Conservation (phyloP, 192 early-diverging fungal genomes). For the Pilobolus umbonatus region DNA sequence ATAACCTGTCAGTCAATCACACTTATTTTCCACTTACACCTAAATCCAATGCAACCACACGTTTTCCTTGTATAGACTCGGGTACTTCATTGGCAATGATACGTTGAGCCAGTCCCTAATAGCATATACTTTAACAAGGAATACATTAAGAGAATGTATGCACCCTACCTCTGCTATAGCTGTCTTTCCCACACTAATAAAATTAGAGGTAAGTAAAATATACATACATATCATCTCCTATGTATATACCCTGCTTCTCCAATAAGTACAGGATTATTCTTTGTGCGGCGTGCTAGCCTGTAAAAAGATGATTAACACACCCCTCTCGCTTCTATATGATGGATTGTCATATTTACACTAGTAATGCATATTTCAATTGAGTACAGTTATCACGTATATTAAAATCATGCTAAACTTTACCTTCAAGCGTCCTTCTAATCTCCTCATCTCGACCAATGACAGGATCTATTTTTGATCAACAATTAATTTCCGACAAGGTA, state of each 20-base stretch:
- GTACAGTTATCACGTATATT: background rate
- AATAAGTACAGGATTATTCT: slow-evolving; percentile 74
- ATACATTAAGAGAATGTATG: background rate
- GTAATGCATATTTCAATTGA: background rate
- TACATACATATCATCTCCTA: no score
- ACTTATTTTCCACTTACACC: no score
- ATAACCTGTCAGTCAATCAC: no score
- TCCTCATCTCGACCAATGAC: slow-evolving; percentile 77
- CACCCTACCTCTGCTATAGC: slow-evolving; percentile 61
- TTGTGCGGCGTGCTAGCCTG: slow-evolving; percentile 63
- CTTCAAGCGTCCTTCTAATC: slow-evolving; percentile 73
- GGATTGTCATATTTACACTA: slow-evolving; percentile 3
- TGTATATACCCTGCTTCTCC: slow-evolving; percentile 64
- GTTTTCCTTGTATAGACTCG: slow-evolving; percentile 71
- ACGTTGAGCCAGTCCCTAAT: slow-evolving; percentile 68
- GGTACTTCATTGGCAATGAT: slow-evolving; percentile 74
- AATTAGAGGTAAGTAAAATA: background rate
- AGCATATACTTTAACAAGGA: no score
- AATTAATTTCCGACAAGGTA: background rate
- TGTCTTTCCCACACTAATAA: slow-evolving; percentile 62
- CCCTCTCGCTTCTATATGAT: background rate
- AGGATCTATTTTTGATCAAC: slow-evolving; percentile 44
- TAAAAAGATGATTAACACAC: background rate
- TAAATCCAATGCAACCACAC: slow-evolving; percentile 67
- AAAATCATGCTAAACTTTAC: slow-evolving; percentile 29